Evolutionary conservation across 169 alveolate species (phyloP), one percentile per base, ranked within the genome.

Genomic region (Cystoisospora suis): DNA sequence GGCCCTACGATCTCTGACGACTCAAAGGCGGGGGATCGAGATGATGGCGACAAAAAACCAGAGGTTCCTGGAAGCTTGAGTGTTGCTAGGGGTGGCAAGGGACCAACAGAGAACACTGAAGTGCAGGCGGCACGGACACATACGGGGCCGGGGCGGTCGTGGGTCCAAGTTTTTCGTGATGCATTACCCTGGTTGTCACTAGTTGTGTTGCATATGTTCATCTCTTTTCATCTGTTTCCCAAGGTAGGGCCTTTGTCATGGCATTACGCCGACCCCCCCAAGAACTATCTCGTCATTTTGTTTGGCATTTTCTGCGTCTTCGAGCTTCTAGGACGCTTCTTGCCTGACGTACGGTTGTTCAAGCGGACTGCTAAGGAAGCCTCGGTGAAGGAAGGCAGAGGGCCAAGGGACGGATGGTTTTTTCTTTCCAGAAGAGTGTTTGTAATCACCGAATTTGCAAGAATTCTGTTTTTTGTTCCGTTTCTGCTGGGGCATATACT

Each of bases 231-330:
- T 36, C 44, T 81, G 56, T 81, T 36, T 53, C 88, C 88, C 56
- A 81, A 53, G 38, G 88, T 81, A 20, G 88, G 88, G 36, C 88
- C 88, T 4, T 56, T 81, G 69, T 47, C 72, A 2, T 81, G 88
- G 88, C 17, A 81, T 47, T 81, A 81, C 32, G 38, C 7, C 7
- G 3, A 47, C 32, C 59, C 88, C n/a, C 79, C 77, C 23, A 34
- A 40, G 53, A 81, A 81, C 36, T 38, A 81, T 36, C 36, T 81
- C 5, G 77, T 81, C 56, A 47, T 81, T 34, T 81, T 49, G 56
- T 81, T 45, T 40, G 88, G 88, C 53, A 20, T 81, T 9, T 81
- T 47, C 72, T 81, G 20, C 75, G 53, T 56, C 20, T 3, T 36
- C 15, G 88, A 81, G 65, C 32, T 47, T 34, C 20, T 81, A 36